phyloP scores from a whole-genome alignment of 2,329 filamentous ascomycete species.

The Arthrobotrys pseudoclavata region DNA sequence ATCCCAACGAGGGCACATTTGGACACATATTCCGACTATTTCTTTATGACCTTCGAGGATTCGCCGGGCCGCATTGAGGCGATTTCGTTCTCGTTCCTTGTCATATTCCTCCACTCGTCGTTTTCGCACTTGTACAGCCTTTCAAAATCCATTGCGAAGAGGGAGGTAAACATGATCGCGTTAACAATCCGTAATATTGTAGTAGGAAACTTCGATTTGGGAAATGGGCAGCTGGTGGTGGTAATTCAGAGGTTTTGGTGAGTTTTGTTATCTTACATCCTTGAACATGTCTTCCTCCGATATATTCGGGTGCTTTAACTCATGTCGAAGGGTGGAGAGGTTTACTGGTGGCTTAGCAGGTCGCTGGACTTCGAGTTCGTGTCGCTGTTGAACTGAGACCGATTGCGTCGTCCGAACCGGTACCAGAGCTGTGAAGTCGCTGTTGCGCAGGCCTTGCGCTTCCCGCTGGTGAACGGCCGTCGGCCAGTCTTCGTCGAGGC shows the following conservation, averaged over 20 bases:
- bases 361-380: slow-evolving; percentile 38
- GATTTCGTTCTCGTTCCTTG: slow-evolving; percentile 49
- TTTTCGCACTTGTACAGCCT: slow-evolving; percentile 58
- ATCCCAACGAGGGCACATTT: slow-evolving; percentile 57
- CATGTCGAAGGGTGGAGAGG: slow-evolving; percentile 49
- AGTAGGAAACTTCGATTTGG: slow-evolving; percentile 26
- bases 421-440: slow-evolving; percentile 47
- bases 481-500: slow-evolving; percentile 54
- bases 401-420: slow-evolving; percentile 25
- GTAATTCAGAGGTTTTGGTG: slow-evolving; percentile 22
- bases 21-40: slow-evolving; percentile 50
- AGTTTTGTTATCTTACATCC: slow-evolving; percentile 60
- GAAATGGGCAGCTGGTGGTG: slow-evolving; percentile 21
- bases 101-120: slow-evolving; percentile 56
- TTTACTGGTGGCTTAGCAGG: slow-evolving; percentile 50
- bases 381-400: slow-evolving; percentile 41
- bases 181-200: slow-evolving; percentile 49
- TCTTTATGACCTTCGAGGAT: slow-evolving; percentile 38
- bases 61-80: slow-evolving; percentile 16
- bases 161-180: slow-evolving; percentile 39
- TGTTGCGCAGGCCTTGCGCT: slow-evolving; percentile 46
- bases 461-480: slow-evolving; percentile 44
- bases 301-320: slow-evolving; percentile 49
- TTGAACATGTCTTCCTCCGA: slow-evolving; percentile 60
- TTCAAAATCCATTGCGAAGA: slow-evolving; percentile 40